Conservation (phyloP, 2,329 filamentous ascomycete species). For the Knufia petricola region DNA sequence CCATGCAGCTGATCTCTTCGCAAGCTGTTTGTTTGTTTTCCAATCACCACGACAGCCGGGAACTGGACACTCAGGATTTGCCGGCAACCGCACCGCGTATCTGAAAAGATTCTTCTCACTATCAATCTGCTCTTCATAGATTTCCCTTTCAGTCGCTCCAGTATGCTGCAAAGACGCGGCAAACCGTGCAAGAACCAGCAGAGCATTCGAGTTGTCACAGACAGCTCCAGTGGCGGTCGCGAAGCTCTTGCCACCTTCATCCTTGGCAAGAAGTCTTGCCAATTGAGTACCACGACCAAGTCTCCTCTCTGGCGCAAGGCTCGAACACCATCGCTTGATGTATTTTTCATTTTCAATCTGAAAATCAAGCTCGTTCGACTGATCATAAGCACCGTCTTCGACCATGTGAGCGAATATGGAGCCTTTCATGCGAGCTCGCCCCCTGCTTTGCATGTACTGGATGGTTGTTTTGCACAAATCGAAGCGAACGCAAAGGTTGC, state of each 20-base stretch:
- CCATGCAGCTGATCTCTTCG: conserved; percentile 84
- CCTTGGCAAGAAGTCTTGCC: conserved; percentile 47
- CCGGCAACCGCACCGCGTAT: conserved; percentile 71
- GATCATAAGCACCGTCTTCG: conserved; percentile 57
- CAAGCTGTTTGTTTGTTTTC: conserved; percentile 60
- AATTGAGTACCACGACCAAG: conserved; percentile 53
- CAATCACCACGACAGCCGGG: conserved; percentile 54
- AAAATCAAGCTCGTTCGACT: conserved; percentile 51
- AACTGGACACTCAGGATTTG: conserved; percentile 53
- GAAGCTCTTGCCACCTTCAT: conserved; percentile 23
- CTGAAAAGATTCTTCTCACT: conserved; percentile 43
- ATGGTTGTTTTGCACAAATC: conserved; percentile 85
- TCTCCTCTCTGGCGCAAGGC: conserved; percentile 64
- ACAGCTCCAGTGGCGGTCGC: conserved; percentile 15
- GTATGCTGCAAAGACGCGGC: conserved; percentile 31
- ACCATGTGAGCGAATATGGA: conserved; percentile 82
- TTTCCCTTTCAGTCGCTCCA: conserved; percentile 38
- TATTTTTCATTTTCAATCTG: conserved; percentile 50
- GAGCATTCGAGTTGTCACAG: conserved; percentile 18
- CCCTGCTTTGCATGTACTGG: conserved; percentile 87
- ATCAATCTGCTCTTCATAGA: conserved; percentile 33
- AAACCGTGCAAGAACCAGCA: conserved; percentile 19
- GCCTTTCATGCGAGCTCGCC: conserved; percentile 65
- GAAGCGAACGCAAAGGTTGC: conserved; percentile 60
- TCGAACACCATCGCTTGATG: conserved; percentile 59